Evolutionary conservation across 1,284 basidiomycete genomes (phyloP).

Genomic region (Ceratobasidium sp.): DNA sequence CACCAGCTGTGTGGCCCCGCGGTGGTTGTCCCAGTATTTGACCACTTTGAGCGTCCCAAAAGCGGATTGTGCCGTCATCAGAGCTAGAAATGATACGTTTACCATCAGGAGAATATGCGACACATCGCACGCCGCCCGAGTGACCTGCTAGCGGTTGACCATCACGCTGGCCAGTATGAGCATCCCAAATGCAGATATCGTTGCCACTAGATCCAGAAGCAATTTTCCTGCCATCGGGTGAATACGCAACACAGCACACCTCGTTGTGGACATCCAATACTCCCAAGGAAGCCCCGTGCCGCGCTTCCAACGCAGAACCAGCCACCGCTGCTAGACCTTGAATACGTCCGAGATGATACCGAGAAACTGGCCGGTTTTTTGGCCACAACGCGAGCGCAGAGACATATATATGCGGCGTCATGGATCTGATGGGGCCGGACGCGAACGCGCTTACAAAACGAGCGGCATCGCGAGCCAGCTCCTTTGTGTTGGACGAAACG

Average conservation of each 20-base stretch:
- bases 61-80: constrained; percentile 17
- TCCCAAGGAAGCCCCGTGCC: not conserved
- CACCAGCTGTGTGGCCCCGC: not conserved
- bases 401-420: constrained; percentile 9
- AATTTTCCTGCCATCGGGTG: not conserved
- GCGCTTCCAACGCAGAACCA: not conserved
- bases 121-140: not conserved
- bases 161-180: not conserved
- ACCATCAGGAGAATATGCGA: not conserved
- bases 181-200: not conserved
- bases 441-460: no score
- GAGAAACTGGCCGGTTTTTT: not conserved
- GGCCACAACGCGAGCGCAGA: constrained; percentile 9
- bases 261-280: not conserved
- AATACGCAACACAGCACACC: constrained; percentile 1
- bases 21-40: constrained; percentile 4
- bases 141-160: not conserved
- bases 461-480: no score
- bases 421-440: no score
- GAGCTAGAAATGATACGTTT: no score
- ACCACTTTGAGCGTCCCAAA: constrained; percentile 39
- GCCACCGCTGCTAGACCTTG: not conserved
- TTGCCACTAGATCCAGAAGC: not conserved
- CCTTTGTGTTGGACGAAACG: no score
- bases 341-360: not conserved